Evolutionary conservation across 1,139 yeast genomes (phyloP), one percentile per base, ranked within the genome.

Genomic region (Eremothecium coryli): DNA sequence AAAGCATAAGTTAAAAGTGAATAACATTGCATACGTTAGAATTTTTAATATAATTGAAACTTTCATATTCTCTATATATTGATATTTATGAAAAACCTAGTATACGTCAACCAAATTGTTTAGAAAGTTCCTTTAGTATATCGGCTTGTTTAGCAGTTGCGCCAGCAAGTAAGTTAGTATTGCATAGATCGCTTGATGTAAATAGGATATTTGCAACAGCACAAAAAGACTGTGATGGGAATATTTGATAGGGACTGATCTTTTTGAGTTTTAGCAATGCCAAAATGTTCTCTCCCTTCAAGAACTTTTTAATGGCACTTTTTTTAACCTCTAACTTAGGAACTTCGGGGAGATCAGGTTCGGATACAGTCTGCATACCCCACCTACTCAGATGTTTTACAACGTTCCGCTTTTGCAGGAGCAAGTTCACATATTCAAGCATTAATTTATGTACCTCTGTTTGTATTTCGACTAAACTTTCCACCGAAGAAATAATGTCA

Each of bases 111-210:
- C n/a, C n/a, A n/a, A n/a, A n/a, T n/a, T n/a, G 30, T 6, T 17
- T 27, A n/a, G 30, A 27, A 14, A 27, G 22, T 27, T 27, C 30
- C 30, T 14, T 27, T 27, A 27, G 14, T 17, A 27, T 27, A n/a
- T 27, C 30, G 5, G 30, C 30, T 7, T 27, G 30, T 17, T 22
- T 27, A 17, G n/a, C 17, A 3, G 30, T 27, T n/a, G 17, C 22
- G 4, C 30, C 30, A 6, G 30, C 30, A 18, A 27, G 17, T 4
- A 27, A 14, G 4, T 27, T 27, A 23, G 26, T 14, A 22, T 13
- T 13, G 17, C 30, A 27, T 14, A 27, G 14, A 22, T 27, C 17
- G n/a, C 12, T 11, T 10, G 30, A 20, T n/a, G 17, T n/a, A 17
- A 27, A 27, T 3, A 27, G 15, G 10, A 27, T 27, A 18, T 27